A percentile compares a stretch with the other conserved stretches of the same genome.
phyloP scores from a whole-genome alignment of 2,329 filamentous ascomycete genomes.

The Colletotrichum gigasporum region DNA sequence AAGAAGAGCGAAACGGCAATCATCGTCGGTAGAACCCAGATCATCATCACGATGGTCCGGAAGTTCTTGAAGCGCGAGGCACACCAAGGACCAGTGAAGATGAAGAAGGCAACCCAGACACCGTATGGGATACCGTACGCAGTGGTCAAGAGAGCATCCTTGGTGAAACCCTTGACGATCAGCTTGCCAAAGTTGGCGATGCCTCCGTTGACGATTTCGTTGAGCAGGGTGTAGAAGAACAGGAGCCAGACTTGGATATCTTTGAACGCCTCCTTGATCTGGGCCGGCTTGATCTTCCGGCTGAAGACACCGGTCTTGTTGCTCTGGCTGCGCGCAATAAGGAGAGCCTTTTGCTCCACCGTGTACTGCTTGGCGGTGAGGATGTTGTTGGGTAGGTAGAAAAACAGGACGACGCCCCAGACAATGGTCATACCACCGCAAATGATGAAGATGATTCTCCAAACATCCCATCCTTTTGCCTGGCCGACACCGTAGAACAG shows the following conservation, averaged over 20 bases:
- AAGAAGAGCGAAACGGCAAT: constrained; percentile 41
- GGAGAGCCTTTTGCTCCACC: constrained; percentile 62
- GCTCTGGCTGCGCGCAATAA: constrained; percentile 57
- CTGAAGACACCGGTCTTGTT: constrained; percentile 51
- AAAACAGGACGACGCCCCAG: constrained; percentile 28
- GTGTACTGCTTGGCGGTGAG: constrained; percentile 67
- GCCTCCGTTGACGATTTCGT: constrained; percentile 38
- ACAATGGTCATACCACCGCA: constrained; percentile 31
- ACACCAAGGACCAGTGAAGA: constrained; percentile 60
- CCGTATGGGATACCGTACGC: constrained; percentile 64
- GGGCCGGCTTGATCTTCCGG: constrained; percentile 48
- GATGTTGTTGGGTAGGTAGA: constrained; percentile 55
- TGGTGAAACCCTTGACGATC: constrained; percentile 44
- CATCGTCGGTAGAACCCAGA: constrained; percentile 59
- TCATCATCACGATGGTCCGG: constrained; percentile 61
- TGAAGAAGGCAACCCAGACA: constrained; percentile 60
- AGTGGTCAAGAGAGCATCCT: constrained; percentile 49
- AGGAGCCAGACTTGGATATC: constrained; percentile 54
- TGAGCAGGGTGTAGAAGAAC: constrained; percentile 42
- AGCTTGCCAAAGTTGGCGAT: constrained; percentile 34
- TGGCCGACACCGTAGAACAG: constrained; percentile 34
- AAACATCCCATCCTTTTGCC: constrained; percentile 36
- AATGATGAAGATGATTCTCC: constrained; percentile 38
- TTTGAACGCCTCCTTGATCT: constrained; percentile 50
- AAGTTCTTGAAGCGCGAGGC: constrained; percentile 59